These are phyloP conservation scores for Thelephora terrestris DNA, from an alignment of 1,284 basidiomycete species.

Conservation along the genomic window DNA sequence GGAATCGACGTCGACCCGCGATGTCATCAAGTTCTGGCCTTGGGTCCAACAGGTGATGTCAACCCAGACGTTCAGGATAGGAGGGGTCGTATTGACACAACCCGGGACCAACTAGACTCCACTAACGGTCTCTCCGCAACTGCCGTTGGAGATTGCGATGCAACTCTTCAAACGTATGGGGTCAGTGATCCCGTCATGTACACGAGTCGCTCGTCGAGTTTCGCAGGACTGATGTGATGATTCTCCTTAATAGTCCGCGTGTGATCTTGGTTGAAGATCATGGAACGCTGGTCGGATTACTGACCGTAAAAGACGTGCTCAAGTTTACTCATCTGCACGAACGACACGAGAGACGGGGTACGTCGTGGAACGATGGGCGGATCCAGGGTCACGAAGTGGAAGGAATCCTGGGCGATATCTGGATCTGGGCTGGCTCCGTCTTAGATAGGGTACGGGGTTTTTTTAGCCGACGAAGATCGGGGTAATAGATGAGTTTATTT, in stretches of 20 bases:
- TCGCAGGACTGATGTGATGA: neutral
- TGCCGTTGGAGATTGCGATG: conserved; percentile 94
- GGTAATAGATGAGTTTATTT: too few species aligned
- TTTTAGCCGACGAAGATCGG: too few species aligned
- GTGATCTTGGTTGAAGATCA: conserved; percentile 88
- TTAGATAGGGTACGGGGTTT: too few species aligned
- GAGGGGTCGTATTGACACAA: conserved; percentile 7
- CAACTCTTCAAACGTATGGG: conserved; percentile 94
- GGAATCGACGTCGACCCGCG: conserved; percentile 42
- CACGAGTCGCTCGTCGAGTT: neutral
- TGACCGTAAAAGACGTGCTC: conserved; percentile 95
- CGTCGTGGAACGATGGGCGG: conserved; percentile 46
- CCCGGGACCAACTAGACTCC: conserved; percentile 53
- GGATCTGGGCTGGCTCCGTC: conserved; percentile 32
- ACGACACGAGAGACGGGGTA: conserved; percentile 22
- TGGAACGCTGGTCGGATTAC: conserved; percentile 76
- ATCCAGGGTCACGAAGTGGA: conserved; percentile 42
- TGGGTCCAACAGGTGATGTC: conserved; percentile 83
- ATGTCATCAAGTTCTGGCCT: conserved; percentile 71
- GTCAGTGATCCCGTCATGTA: conserved; percentile 36
- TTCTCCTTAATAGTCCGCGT: conserved; percentile 54
- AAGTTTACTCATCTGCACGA: conserved; percentile 52
- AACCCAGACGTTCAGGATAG: conserved; percentile 7
- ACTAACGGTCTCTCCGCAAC: conserved; percentile 84
- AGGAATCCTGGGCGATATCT: conserved; percentile 47